phyloP scores from a whole-genome alignment of 2,329 filamentous ascomycete genomes.

The Diaporthe nobilis region DNA sequence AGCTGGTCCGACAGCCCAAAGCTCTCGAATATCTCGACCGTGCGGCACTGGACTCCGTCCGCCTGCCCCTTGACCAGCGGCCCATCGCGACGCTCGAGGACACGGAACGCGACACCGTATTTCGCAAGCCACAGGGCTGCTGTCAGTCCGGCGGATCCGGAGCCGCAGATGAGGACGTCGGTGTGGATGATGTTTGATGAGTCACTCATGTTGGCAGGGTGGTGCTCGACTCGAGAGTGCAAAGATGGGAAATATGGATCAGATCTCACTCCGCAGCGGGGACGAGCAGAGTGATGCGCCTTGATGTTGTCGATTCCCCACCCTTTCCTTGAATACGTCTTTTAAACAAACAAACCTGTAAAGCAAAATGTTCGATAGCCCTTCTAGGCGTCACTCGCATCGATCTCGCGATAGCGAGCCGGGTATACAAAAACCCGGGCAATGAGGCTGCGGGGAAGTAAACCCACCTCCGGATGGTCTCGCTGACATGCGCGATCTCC shows the following conservation, averaged over 20 bases:
- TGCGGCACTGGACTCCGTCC: constrained; percentile 73
- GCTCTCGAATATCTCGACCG: constrained; percentile 73
- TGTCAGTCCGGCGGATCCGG: constrained; percentile 73
- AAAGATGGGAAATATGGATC: neutral
- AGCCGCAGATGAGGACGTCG: constrained; percentile 73
- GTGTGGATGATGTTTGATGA: constrained; percentile 13
- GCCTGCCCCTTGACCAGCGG: constrained; percentile 72
- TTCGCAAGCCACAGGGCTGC: constrained; percentile 73
- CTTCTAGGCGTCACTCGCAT: neutral
- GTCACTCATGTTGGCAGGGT: neutral
- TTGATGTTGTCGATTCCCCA: no score
- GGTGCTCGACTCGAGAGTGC: neutral
- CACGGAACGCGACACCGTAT: constrained; percentile 67
- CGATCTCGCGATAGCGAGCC: constrained; percentile 6
- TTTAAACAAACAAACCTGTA: neutral
- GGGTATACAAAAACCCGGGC: neutral
- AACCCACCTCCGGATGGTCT: neutral
- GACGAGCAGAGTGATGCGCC: neutral
- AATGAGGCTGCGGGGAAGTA: constrained; percentile 13
- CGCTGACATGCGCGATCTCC: neutral
- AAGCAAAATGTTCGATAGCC: neutral
- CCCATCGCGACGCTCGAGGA: constrained; percentile 70
- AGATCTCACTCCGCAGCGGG: neutral
- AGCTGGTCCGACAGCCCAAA: constrained; percentile 69
- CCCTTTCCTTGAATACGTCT: neutral